Evolutionary conservation across 139 green algal species (phyloP), one percentile per base, ranked within the genome.

Genomic region (Tetraselmis striata): DNA sequence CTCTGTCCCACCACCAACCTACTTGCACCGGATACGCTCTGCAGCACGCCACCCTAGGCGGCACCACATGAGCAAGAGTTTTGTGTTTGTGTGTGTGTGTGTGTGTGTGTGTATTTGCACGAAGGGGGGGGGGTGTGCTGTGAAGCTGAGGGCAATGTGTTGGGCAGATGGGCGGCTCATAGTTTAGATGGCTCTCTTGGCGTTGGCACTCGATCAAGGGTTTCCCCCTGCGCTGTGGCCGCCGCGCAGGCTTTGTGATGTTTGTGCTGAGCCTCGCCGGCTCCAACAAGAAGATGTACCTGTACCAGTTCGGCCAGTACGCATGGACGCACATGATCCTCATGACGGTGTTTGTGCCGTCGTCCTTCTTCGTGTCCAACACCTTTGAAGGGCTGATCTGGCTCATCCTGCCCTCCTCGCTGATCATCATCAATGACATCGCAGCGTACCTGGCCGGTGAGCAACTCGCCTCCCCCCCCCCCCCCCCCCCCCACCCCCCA

Each of bases 311-410:
- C 90, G 89, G 90, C 77, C 95, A 99, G 88, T 99, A 95, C 82
- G 96, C 96, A 2, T 99, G 96, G 96, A 98, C 95, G 59, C 96
- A 99, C 91, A 98, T 98, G 92, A 99, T 98, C 84, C 90, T 99
- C 45, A 85, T 98, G 83, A 89, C 79, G 28, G 90, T 97, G 2
- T 94, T 98, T 76, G 80, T 96, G 75, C 95, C 96, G 28, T 93
- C 90, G 28, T 96, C 92, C 45, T 98, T 98, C 85, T 95, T 97
- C 79, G 91, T 97, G 1, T 86, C 88, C 75, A 95, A 95, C 87
- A 89, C 96, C 74, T 98, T 98, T 77, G 91, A 97, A 29, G 97
- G 97, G 29, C 88, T 99, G 77, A 96, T 99, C 76, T 99, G 95
- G 96, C 98, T 98, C 87, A 83, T 98, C 59, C 90, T 99, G 85